Conservation (phyloP, 768 basidiomycete genomes). For the Boletales sp. region DNA sequence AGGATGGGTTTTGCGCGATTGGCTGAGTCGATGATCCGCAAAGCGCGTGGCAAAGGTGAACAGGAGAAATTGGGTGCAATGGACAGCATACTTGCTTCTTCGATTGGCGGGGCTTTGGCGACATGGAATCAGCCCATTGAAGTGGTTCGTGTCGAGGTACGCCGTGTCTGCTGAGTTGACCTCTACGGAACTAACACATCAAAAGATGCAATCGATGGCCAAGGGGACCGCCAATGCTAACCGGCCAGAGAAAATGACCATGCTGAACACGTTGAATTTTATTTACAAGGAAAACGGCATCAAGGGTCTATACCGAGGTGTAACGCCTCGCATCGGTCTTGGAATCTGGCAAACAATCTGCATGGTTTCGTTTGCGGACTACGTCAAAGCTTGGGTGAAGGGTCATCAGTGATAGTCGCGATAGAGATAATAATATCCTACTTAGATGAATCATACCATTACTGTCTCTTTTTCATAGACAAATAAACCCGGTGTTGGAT, state of each 20-base stretch:
- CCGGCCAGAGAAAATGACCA: conserved; percentile 89
- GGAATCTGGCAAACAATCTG: conserved; percentile 98
- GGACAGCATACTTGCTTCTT: conserved; percentile 88
- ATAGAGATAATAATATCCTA: conserved; percentile 18
- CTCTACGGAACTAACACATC: conserved; percentile 3
- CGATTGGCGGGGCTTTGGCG: conserved; percentile 90
- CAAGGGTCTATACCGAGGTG: conserved; percentile 95
- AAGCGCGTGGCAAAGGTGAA: conserved; percentile 74
- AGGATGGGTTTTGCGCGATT: conserved; percentile 97
- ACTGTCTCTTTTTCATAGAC: no score
- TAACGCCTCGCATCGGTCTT: conserved; percentile 93
- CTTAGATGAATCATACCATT: not conserved
- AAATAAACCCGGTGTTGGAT: no score
- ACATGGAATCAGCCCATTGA: conserved; percentile 99
- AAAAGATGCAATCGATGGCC: conserved; percentile 98
- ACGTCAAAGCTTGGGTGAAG: conserved; percentile 86
- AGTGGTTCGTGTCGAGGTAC: conserved; percentile 92
- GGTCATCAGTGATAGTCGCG: conserved; percentile 24
- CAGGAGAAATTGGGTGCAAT: conserved; percentile 65
- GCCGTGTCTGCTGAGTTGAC: not conserved
- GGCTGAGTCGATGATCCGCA: conserved; percentile 78
- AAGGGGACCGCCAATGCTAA: conserved; percentile 68
- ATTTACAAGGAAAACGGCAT: conserved; percentile 97
- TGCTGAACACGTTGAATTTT: conserved; percentile 86
- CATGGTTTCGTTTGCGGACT: conserved; percentile 98